A percentile compares a stretch with the other conserved stretches of the same genome.
Conservation (phyloP, 192 early-diverging fungal species). For the Coemansia brasiliensis region DNA sequence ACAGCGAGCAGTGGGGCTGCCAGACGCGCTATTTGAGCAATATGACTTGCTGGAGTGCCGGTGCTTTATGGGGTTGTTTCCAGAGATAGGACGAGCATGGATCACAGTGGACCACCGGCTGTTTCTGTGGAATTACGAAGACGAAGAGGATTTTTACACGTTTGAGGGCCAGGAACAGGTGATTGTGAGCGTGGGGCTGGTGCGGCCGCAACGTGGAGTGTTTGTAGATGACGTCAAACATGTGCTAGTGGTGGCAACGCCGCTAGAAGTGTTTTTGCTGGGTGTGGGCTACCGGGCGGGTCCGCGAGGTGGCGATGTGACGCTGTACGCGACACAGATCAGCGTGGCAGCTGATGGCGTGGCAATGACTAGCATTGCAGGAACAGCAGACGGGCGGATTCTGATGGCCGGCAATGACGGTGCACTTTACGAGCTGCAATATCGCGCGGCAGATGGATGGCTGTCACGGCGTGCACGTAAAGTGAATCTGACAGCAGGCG, state of each 20-base stretch:
- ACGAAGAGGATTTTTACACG: constrained; percentile 67
- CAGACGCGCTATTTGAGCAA: constrained; percentile 73
- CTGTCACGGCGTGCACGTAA: constrained; percentile 76
- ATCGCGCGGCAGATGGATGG: constrained; percentile 86
- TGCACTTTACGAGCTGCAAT: constrained; percentile 84
- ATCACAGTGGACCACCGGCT: constrained; percentile 86
- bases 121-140: constrained; percentile 90
- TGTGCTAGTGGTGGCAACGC: constrained; percentile 83
- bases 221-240: constrained; percentile 83
- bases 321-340: constrained; percentile 79
- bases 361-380: constrained; percentile 75
- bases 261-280: constrained; percentile 79
- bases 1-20: constrained; percentile 67
- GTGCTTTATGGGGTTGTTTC: constrained; percentile 88
- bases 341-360: constrained; percentile 79
- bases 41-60: constrained; percentile 74
- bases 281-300: constrained; percentile 61
- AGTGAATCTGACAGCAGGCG: constrained; percentile 68
- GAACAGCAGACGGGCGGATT: constrained; percentile 78
- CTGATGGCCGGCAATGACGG: constrained; percentile 90
- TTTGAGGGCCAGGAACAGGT: constrained; percentile 89
- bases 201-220: constrained; percentile 72
- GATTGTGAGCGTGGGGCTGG: constrained; percentile 82
- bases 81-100: constrained; percentile 89
- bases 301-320: constrained; percentile 56